Evolutionary conservation across 345 rosid species (phyloP), one percentile per base, ranked within the genome.

Genomic region (Hibiscus trionum): DNA sequence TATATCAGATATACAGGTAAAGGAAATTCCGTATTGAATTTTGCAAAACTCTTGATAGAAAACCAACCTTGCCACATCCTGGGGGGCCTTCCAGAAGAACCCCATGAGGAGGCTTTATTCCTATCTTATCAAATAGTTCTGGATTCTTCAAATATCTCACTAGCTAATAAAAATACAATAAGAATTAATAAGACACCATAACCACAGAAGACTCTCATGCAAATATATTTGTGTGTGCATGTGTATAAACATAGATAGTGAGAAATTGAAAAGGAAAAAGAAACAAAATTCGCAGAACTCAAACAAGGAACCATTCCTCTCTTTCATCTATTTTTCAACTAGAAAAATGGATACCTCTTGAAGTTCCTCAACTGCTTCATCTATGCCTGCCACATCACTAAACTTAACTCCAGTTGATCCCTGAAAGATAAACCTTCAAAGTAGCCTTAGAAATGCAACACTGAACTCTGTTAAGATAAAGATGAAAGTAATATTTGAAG

Each of bases 311-410:
- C 31, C 59, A 15, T 27, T 21, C 49, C 11, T 4, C 60, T 14
- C 24, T 8, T 47, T 26, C 24, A 37, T 21, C 62, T 6, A 56
- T 53, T 60, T 39, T 61, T 29, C 37, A 79, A 66, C 27, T 33
- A 26, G 42, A 58, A 50, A 61, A 26, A 71, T 9, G n/a, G 67
- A 29, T 82, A 93, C 98, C 97, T 93, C 97, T 79, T 89, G 98
- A 82, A 93, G 98, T 83, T 93, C 98, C 73, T 89, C 97, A 66
- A 93, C 98, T 60, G 98, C 98, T 83, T 93, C 97, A 81, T 93
- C 97, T 82, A 93, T 93, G 77, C 98, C 98, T 11, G 98, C 98
- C 52, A 93, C 93, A 73, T 93, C 98, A 71, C 76, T 65, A n/a
- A 93, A 93, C 74, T 91, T 89, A 70, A 93, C 96, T 68, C 93